A percentile compares a stretch with the other conserved stretches of the same genome.
These are phyloP conservation scores for Trifolium pratense DNA, from an alignment of 306 rosid genomes.

Conservation along the genomic window DNA sequence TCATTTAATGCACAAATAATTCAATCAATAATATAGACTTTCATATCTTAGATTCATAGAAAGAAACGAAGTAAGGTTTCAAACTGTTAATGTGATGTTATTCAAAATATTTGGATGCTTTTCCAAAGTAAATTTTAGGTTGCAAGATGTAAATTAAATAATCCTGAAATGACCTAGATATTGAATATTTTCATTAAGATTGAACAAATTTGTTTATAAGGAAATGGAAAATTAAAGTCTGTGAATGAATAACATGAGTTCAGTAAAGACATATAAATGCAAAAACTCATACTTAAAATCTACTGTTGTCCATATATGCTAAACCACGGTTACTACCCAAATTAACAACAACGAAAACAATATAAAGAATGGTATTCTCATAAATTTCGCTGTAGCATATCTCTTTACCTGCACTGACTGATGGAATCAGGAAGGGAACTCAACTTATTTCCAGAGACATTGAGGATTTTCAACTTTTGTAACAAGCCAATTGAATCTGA, in stretches of 20 bases:
- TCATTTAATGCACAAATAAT: slow-evolving; percentile 35
- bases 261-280: not conserved
- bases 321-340: slow-evolving; percentile 12
- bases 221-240: not conserved
- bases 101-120: not conserved
- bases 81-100: slow-evolving; percentile 15
- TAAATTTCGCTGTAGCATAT: not conserved
- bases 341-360: not conserved
- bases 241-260: not conserved
- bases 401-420: slow-evolving; percentile 77
- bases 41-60: not conserved
- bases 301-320: not conserved
- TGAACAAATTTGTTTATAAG: not conserved
- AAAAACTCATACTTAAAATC: not conserved
- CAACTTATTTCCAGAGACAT: slow-evolving; percentile 81
- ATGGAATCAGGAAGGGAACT: slow-evolving; percentile 77
- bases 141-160: slow-evolving; percentile 2
- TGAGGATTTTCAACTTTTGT: slow-evolving; percentile 73
- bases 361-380: not conserved
- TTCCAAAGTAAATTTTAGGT: not conserved
- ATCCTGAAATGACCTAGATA: slow-evolving; percentile 14
- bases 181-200: not conserved
- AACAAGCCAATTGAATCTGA: slow-evolving; percentile 87
- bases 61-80: not conserved
- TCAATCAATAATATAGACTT: slow-evolving; percentile 18